These are phyloP conservation scores for Penicillium lividum DNA, from an alignment of 495 filamentous ascomycete genomes.

Conservation along the genomic window DNA sequence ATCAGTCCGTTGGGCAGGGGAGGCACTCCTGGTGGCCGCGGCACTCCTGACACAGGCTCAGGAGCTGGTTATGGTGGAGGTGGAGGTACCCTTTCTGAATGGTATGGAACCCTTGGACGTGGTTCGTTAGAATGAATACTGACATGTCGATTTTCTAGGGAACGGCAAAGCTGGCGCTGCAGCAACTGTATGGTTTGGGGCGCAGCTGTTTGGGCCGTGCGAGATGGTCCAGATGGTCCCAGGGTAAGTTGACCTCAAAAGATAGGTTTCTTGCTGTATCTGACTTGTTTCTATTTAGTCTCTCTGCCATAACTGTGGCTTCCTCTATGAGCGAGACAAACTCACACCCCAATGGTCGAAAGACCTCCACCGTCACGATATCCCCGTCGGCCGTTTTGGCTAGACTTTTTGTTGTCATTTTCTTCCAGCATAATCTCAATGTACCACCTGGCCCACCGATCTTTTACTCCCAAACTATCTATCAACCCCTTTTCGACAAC, in stretches of 20 bases:
- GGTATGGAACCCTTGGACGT: constrained; percentile 37
- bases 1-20: constrained; percentile 70
- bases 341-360: constrained; percentile 81
- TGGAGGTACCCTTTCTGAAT: constrained; percentile 71
- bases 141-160: constrained; percentile 44
- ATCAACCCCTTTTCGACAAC: background rate
- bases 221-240: constrained; percentile 84
- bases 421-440: constrained; percentile 1
- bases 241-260: constrained; percentile 56
- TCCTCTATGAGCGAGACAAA: constrained; percentile 82
- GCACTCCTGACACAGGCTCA: constrained; percentile 71
- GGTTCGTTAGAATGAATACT: constrained; percentile 4
- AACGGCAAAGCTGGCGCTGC: constrained; percentile 86
- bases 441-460: background rate
- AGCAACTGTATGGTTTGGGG: constrained; percentile 88
- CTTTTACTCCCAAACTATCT: background rate
- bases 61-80: constrained; percentile 65
- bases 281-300: constrained; percentile 52
- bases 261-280: background rate
- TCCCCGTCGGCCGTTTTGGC: constrained; percentile 44
- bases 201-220: constrained; percentile 86
- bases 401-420: constrained; percentile 11
- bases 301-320: constrained; percentile 92
- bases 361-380: constrained; percentile 66
- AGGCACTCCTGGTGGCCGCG: constrained; percentile 69